A percentile compares a stretch with the other conserved stretches of the same genome.
Evolutionary conservation across 805 yeast genomes (phyloP).

Genomic region (Yarrowia deformans): DNA sequence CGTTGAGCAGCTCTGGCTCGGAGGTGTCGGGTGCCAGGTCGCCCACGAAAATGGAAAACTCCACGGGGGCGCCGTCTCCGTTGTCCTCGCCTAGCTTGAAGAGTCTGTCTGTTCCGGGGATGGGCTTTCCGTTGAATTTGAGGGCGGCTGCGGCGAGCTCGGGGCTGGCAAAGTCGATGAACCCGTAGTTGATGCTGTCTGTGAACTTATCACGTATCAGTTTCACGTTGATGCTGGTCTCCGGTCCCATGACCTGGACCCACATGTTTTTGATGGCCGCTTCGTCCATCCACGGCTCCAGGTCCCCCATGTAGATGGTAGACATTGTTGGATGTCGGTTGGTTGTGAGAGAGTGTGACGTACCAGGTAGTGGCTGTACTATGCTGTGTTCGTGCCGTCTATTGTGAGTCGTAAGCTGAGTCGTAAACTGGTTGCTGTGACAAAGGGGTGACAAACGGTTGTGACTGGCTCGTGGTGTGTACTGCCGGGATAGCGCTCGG

Average conservation of each 20-base stretch:
- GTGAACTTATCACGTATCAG: conserved; percentile 69
- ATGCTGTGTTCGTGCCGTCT: conserved; percentile 1
- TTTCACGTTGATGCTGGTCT: conserved; percentile 71
- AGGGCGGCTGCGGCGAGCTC: conserved; percentile 72
- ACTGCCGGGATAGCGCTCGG: neutral
- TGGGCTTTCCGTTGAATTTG: conserved; percentile 67
- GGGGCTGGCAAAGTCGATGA: conserved; percentile 71
- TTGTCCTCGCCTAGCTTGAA: conserved; percentile 62
- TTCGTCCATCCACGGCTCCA: conserved; percentile 87
- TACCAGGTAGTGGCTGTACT: neutral
- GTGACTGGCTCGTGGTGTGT: neutral
- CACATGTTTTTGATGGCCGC: conserved; percentile 69
- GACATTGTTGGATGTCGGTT: conserved; percentile 10
- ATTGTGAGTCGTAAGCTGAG: neutral
- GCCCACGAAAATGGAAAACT: conserved; percentile 82
- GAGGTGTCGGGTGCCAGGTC: conserved; percentile 78
- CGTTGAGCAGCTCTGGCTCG: conserved; percentile 68
- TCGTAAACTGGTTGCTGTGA: neutral
- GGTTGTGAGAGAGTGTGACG: neutral
- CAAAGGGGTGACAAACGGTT: neutral
- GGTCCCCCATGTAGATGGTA: conserved; percentile 75
- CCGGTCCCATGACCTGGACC: conserved; percentile 57
- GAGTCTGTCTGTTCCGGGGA: conserved; percentile 66
- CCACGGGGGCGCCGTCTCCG: conserved; percentile 53
- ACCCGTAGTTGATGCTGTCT: conserved; percentile 77